Conservation (phyloP, 2,329 filamentous ascomycete genomes). For the Tetracladium maxilliforme region DNA sequence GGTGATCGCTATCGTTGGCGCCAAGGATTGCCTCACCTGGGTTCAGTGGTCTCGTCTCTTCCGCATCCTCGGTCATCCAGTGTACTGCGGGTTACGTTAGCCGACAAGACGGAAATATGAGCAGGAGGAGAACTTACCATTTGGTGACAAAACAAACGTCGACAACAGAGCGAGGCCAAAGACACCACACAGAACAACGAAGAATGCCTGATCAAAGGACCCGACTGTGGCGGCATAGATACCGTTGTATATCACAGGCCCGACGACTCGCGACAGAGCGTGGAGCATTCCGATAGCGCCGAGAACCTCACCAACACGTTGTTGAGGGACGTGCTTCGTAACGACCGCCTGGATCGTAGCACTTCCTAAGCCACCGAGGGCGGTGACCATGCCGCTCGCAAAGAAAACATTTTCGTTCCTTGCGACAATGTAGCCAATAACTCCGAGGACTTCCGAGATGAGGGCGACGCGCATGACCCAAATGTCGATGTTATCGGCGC, state of each 20-base stretch:
- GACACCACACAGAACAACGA: constrained; percentile 54
- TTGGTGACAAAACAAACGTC: constrained; percentile 57
- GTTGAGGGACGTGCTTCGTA: constrained; percentile 80
- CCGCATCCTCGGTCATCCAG: too few relatives aligned
- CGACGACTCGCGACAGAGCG: constrained; percentile 62
- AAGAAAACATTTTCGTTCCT: constrained; percentile 51
- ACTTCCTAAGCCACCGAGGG: constrained; percentile 70
- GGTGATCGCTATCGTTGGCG: too few relatives aligned
- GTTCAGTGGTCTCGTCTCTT: too few relatives aligned
- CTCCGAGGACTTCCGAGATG: constrained; percentile 62
- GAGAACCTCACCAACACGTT: constrained; percentile 72
- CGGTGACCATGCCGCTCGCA: constrained; percentile 54
- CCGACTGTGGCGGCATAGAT: constrained; percentile 74
- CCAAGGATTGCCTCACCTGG: too few relatives aligned
- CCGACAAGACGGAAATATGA: too few relatives aligned
- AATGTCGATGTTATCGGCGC: constrained; percentile 67
- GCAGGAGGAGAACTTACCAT: constrained; percentile 47
- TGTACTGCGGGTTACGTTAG: too few relatives aligned
- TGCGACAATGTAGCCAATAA: constrained; percentile 58
- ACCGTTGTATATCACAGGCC: constrained; percentile 71
- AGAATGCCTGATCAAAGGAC: constrained; percentile 67
- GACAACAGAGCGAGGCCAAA: constrained; percentile 53
- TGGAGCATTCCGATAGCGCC: constrained; percentile 80
- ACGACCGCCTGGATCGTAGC: constrained; percentile 73
- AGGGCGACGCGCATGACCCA: constrained; percentile 62